Conservation (phyloP, 2,329 filamentous ascomycete genomes). For the Ceratocystiopsis sp. region DNA sequence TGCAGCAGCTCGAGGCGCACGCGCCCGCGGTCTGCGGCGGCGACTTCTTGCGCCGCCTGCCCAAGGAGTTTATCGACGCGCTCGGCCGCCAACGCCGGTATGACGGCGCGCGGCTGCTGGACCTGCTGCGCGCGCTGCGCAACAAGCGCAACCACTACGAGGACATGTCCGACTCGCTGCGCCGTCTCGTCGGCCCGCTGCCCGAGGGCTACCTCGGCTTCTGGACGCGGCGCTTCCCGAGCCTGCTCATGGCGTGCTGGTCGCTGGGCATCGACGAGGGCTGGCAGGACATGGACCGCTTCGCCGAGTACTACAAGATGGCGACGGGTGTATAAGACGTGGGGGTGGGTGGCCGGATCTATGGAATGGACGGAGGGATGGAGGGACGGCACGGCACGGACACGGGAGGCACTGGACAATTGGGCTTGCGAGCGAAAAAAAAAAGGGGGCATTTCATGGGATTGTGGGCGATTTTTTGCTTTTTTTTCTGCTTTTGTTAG, state of each 20-base stretch:
- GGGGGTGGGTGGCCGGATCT: too few species aligned
- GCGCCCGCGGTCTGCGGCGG: conserved; percentile 38
- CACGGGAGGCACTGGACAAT: too few species aligned
- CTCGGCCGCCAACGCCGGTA: conserved; percentile 93
- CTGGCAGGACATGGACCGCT: conserved; percentile 47
- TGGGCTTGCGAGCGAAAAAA: too few species aligned
- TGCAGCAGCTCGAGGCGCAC: conserved; percentile 40
- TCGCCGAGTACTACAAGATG: conserved; percentile 53
- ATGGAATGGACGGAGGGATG: neutral
- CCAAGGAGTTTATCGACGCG: conserved; percentile 70
- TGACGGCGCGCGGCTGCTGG: conserved; percentile 64
- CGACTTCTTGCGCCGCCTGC: conserved; percentile 65
- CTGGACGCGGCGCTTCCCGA: conserved; percentile 68
- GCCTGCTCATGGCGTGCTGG: conserved; percentile 63
- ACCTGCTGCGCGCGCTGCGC: conserved; percentile 71
- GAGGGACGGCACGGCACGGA: too few species aligned
- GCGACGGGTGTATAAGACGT: conserved; percentile 12
- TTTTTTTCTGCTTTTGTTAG: too few species aligned
- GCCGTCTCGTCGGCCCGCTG: conserved; percentile 48
- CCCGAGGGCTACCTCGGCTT: conserved; percentile 71
- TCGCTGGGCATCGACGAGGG: conserved; percentile 50
- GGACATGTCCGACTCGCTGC: conserved; percentile 75
- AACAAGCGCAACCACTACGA: conserved; percentile 99
- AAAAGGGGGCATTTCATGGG: too few species aligned
- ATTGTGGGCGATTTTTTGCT: too few species aligned